phyloP scores from a whole-genome alignment of 164 flowering plant species.

The Nelumbo lutea region DNA sequence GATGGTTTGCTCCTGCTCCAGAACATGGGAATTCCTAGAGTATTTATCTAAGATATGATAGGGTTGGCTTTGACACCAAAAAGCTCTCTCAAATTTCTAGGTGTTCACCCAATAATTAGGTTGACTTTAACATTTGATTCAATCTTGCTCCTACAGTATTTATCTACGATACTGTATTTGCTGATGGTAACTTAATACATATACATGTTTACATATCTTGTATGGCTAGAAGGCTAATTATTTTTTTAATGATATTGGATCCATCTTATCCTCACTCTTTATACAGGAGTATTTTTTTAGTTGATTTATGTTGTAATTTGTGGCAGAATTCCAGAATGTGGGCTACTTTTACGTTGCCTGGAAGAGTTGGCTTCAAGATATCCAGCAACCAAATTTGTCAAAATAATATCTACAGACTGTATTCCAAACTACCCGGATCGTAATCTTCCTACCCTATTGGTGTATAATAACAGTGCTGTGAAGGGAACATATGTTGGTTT shows the following conservation, averaged over 20 bases:
- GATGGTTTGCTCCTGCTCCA: too few species aligned
- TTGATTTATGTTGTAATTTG: conserved; percentile 12
- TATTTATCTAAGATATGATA: too few species aligned
- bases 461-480: conserved; percentile 82
- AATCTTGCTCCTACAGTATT: too few species aligned
- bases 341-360: conserved; percentile 54
- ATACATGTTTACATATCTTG: background rate
- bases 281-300: background rate
- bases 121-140: background rate
- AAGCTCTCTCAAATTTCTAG: too few species aligned
- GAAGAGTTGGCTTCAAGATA: conserved; percentile 80
- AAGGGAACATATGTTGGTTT: conserved; percentile 83
- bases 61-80: too few species aligned
- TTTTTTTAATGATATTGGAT: too few species aligned
- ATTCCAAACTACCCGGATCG: conserved; percentile 94
- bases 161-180: too few species aligned
- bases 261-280: too few species aligned
- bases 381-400: conserved; percentile 87
- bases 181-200: background rate
- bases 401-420: conserved; percentile 92
- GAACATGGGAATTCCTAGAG: too few species aligned
- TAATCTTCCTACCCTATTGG: conserved; percentile 82
- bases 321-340: conserved; percentile 67
- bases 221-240: background rate
- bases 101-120: background rate